A percentile compares a stretch with the other conserved stretches of the same genome.
phyloP scores from a whole-genome alignment of 2,329 filamentous ascomycete genomes.

The Pseudocercospora vitis region DNA sequence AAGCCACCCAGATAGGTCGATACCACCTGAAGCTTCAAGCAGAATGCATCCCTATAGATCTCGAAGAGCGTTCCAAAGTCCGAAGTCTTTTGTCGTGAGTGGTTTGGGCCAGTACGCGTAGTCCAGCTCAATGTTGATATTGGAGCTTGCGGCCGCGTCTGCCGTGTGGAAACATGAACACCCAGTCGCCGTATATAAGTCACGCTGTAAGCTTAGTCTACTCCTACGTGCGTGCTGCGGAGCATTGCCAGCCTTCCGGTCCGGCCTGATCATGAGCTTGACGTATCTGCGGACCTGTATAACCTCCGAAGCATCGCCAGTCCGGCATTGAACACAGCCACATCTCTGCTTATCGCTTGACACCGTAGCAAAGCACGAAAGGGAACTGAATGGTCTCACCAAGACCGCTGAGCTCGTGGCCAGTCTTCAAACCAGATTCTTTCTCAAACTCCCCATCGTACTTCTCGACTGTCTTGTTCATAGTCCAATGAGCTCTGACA shows the following conservation, averaged over 20 bases:
- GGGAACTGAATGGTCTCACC: slow-evolving; percentile 31
- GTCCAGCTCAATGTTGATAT: not conserved
- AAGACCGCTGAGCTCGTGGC: not conserved
- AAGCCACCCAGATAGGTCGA: not conserved
- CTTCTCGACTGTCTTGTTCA: slow-evolving; percentile 32
- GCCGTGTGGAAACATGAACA: too few relatives aligned
- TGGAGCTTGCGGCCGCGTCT: too few relatives aligned
- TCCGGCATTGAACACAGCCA: not conserved
- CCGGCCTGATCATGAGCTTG: too few relatives aligned
- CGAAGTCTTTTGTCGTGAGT: not conserved
- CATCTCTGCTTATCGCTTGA: slow-evolving; percentile 13
- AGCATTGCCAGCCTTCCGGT: too few relatives aligned
- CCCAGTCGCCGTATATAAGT: too few relatives aligned
- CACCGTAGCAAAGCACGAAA: slow-evolving; percentile 30
- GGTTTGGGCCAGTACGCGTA: not conserved
- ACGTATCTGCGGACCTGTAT: not conserved
- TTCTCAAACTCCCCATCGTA: slow-evolving; percentile 33
- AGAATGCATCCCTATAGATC: not conserved
- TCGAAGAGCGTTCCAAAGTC: too few relatives aligned
- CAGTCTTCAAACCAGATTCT: slow-evolving; percentile 8
- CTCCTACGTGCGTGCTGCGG: too few relatives aligned
- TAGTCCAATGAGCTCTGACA: slow-evolving; percentile 28
- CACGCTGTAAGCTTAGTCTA: too few relatives aligned
- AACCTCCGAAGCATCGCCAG: not conserved
- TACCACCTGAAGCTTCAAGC: not conserved